Percentiles rank a stretch among this genome's conserved stretches.
These are phyloP conservation scores for Pythium diclinum DNA, from an alignment of 352 stramenopile genomes.

Conservation along the genomic window DNA sequence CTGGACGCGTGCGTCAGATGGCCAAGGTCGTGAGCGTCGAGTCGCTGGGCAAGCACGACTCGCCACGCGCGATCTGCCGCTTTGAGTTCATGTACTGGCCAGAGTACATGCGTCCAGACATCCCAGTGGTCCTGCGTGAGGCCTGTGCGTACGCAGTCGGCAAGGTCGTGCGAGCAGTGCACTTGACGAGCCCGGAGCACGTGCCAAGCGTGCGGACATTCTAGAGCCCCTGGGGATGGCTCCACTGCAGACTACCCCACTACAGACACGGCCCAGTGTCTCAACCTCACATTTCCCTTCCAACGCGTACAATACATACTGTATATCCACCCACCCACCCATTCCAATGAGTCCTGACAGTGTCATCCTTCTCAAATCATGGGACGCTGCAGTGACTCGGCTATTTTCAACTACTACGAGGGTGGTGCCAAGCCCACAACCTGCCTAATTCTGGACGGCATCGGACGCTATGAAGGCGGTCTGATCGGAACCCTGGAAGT, in stretches of 20 bases:
- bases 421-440: too few relatives aligned
- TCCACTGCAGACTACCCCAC: constrained; percentile 1
- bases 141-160: constrained; percentile 64
- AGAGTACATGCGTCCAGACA: constrained; percentile 75
- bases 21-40: constrained; percentile 66
- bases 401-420: not conserved
- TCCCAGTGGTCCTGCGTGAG: constrained; percentile 74
- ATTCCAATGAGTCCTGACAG: not conserved
- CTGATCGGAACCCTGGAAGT: constrained; percentile 3
- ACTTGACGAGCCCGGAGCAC: constrained; percentile 38
- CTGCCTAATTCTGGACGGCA: not conserved
- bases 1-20: constrained; percentile 77
- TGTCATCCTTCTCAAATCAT: not conserved
- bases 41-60: constrained; percentile 11
- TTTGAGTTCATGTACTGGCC: constrained; percentile 89
- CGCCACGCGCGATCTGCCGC: constrained; percentile 50
- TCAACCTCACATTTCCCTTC: not conserved
- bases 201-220: constrained; percentile 46
- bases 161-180: constrained; percentile 58
- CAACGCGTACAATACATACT: constrained; percentile 20
- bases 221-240: constrained; percentile 19
- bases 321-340: not conserved
- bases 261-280: not conserved
- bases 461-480: not conserved
- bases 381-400: not conserved